Percentiles rank a stretch among this genome's conserved stretches.
phyloP scores from a whole-genome alignment of 495 filamentous ascomycete species.

The Copromyces sp. region DNA sequence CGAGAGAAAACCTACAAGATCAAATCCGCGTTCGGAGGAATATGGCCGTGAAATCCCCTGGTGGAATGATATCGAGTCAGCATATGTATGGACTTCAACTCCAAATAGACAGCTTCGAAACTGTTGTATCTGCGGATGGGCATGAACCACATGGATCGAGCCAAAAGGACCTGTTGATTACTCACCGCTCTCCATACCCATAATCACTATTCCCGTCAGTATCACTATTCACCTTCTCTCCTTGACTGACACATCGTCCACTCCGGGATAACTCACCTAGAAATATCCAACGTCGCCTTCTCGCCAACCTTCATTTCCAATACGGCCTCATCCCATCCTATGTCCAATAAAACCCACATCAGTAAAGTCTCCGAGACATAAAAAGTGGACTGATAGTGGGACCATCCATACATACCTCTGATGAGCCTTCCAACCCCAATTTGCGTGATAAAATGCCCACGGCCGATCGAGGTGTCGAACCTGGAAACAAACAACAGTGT shows the following conservation, averaged over 20 bases:
- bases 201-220: slow-evolving; percentile 50
- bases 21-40: slow-evolving; percentile 41
- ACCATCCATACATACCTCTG: slow-evolving; percentile 43
- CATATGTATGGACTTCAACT: background rate
- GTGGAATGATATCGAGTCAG: background rate
- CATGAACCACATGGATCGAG: background rate
- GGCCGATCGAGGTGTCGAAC: slow-evolving; percentile 67
- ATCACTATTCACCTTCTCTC: background rate
- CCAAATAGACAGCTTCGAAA: background rate
- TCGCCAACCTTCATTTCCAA: slow-evolving; percentile 70
- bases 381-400: background rate
- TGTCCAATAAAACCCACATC: background rate
- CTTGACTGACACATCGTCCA: background rate
- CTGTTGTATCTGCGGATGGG: background rate
- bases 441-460: slow-evolving; percentile 50
- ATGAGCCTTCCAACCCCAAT: slow-evolving; percentile 77
- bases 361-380: slow-evolving; percentile 1
- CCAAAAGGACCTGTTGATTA: background rate
- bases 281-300: slow-evolving; percentile 67
- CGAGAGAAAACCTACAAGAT: slow-evolving; percentile 39
- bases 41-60: slow-evolving; percentile 59
- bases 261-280: slow-evolving; percentile 44
- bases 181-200: slow-evolving; percentile 67
- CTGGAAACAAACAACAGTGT: slow-evolving; percentile 27
- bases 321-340: slow-evolving; percentile 85